Conservation (phyloP, 805 yeast species). For the Candida nanaspora region DNA sequence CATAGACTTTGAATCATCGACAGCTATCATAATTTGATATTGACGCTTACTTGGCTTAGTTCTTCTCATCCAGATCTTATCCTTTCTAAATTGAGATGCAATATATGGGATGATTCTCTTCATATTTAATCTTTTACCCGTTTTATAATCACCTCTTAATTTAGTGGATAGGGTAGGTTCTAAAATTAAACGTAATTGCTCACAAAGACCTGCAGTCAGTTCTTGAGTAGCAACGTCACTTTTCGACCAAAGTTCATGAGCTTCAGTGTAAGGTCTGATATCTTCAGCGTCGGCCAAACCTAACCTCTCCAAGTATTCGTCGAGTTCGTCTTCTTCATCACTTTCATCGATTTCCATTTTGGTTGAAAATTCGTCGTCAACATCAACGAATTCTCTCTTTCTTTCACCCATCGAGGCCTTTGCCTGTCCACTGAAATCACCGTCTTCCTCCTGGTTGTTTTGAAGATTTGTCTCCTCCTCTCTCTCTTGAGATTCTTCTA, state of each 20-base stretch:
- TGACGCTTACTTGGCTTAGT: conserved; percentile 96
- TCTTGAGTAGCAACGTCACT: conserved; percentile 86
- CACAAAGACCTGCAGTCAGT: conserved; percentile 79
- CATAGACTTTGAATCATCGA: conserved; percentile 98
- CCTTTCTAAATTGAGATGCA: conserved; percentile 95
- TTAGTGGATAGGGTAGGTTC: conserved; percentile 98
- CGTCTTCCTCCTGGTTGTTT: conserved; percentile 13
- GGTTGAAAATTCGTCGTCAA: conserved; percentile 37
- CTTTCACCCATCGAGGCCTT: conserved; percentile 15
- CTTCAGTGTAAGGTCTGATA: conserved; percentile 39
- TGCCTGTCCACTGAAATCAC: conserved; percentile 10
- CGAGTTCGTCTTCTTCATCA: conserved; percentile 22
- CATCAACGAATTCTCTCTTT: conserved; percentile 6
- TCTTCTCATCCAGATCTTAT: conserved; percentile 96
- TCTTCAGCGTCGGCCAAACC: conserved; percentile 18
- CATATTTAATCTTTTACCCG: conserved; percentile 96
- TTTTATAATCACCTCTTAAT: conserved; percentile 89
- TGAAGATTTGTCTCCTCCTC: conserved; percentile 18
- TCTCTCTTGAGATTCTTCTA: conserved; percentile 20
- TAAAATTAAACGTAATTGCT: conserved; percentile 83
- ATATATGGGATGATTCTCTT: conserved; percentile 95
- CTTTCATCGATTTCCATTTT: conserved; percentile 28
- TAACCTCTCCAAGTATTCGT: conserved; percentile 10
- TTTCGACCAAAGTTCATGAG: conserved; percentile 72
- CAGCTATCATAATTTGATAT: conserved; percentile 94